Percentiles rank a stretch among this genome's conserved stretches.
Evolutionary conservation across 2,329 filamentous ascomycete genomes (phyloP).

Genomic region (Trichoderma semiorbis): DNA sequence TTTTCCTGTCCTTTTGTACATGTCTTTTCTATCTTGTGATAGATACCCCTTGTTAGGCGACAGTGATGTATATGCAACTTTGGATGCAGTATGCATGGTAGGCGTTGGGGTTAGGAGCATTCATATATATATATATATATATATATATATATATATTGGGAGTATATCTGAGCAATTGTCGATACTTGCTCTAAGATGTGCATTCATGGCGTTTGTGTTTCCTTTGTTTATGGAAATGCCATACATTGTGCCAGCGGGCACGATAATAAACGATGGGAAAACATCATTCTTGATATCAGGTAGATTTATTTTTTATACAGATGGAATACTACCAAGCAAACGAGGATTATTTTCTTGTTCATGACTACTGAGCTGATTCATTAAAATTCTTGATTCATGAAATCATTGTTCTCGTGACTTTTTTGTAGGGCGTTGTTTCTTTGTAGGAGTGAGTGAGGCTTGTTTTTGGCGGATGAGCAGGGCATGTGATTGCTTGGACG

Average conservation of each 20-base stretch:
- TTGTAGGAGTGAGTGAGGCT: not conserved
- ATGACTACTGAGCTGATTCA: not conserved
- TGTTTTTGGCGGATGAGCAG: not conserved
- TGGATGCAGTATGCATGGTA: slow-evolving; percentile 17
- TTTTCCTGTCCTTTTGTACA: not conserved
- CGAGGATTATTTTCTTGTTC: not conserved
- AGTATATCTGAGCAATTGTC: slow-evolving; percentile 2
- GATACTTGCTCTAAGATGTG: not conserved
- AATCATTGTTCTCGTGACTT: not conserved
- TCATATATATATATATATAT: not conserved
- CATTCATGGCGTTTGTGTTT: not conserved
- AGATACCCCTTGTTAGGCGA: slow-evolving; percentile 1
- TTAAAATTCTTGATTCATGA: not conserved
- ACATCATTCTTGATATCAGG: slow-evolving; percentile 10
- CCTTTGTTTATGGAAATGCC: not conserved
- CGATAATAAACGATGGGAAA: not conserved
- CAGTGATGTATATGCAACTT: slow-evolving; percentile 9
- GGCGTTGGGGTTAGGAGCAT: slow-evolving; percentile 17
- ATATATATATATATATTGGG: not conserved
- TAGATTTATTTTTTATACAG: not conserved
- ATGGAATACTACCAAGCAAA: slow-evolving; percentile 12
- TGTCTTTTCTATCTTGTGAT: slow-evolving; percentile 8
- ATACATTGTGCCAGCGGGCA: not conserved
- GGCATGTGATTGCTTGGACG: not conserved
- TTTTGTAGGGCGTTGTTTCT: not conserved